Percentiles rank a stretch among this genome's conserved stretches.
These are phyloP conservation scores for Rugosomyces carneus DNA, from an alignment of 1,284 basidiomycete species.

Conservation along the genomic window DNA sequence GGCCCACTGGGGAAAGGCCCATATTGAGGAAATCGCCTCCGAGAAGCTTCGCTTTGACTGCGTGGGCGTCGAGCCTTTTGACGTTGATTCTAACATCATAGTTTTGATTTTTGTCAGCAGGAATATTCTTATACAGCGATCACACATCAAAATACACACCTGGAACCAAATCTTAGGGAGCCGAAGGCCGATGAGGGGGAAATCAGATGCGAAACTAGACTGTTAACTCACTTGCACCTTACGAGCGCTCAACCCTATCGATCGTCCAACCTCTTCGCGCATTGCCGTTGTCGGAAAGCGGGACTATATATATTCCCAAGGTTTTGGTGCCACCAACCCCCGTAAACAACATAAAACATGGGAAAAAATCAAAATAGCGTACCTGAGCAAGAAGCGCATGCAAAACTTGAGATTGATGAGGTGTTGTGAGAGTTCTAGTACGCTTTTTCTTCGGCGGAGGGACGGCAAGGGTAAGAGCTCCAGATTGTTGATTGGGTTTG, in stretches of 20 bases:
- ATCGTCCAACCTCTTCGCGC: conserved; percentile 77
- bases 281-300: conserved; percentile 80
- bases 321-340: conserved; percentile 2
- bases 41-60: conserved; percentile 39
- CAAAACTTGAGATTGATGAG: conserved; percentile 75
- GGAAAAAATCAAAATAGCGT: conserved; percentile 15
- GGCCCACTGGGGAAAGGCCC: conserved; percentile 48
- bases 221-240: conserved; percentile 70
- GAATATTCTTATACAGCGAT: neutral
- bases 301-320: conserved; percentile 42
- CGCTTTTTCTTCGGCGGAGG: conserved; percentile 64
- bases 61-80: conserved; percentile 74
- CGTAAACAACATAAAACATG: conserved; percentile 6
- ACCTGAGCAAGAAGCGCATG: conserved; percentile 79
- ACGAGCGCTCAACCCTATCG: conserved; percentile 77
- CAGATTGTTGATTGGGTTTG: conserved; percentile 30
- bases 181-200: conserved; percentile 20
- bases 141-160: conserved; percentile 31
- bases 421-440: conserved; percentile 76
- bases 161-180: conserved; percentile 74
- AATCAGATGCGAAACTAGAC: conserved; percentile 12
- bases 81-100: conserved; percentile 58
- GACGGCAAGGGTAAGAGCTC: conserved; percentile 22
- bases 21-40: conserved; percentile 51
- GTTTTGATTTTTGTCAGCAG: conserved; percentile 16